Conservation (phyloP, 768 basidiomycete species). For the Exidia glandulosa region DNA sequence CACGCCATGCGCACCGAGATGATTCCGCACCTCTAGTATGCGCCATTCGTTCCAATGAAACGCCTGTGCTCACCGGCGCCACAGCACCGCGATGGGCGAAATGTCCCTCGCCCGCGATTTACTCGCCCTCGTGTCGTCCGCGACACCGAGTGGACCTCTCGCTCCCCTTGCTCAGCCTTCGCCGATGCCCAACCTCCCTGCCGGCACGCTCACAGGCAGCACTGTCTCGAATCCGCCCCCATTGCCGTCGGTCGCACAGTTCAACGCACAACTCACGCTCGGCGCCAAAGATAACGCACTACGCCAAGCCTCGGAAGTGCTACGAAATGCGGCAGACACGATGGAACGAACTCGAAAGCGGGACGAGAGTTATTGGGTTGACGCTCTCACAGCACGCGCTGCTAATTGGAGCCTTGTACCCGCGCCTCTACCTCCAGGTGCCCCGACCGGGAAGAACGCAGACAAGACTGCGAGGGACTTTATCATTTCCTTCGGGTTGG, state of each 20-base stretch:
- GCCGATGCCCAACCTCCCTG: constrained; percentile 18
- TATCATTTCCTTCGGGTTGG: constrained; percentile 66
- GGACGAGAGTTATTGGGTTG: constrained; percentile 70
- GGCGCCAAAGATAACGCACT: constrained; percentile 76
- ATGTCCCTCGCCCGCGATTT: constrained; percentile 69
- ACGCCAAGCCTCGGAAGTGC: constrained; percentile 59
- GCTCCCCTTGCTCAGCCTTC: constrained; percentile 12
- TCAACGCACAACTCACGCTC: constrained; percentile 58
- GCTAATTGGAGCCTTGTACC: constrained; percentile 76
- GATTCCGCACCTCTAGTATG: constrained; percentile 62
- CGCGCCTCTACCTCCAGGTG: constrained; percentile 63
- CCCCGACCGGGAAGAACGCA: constrained; percentile 60
- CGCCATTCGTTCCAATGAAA: constrained; percentile 5
- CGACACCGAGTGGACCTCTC: constrained; percentile 19
- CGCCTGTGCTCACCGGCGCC: neutral
- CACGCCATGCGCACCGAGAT: constrained; percentile 64
- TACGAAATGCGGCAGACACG: constrained; percentile 56
- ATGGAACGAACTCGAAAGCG: constrained; percentile 52
- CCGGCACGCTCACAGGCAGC: constrained; percentile 43
- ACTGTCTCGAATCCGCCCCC: constrained; percentile 53
- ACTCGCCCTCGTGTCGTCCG: constrained; percentile 43
- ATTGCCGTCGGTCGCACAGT: constrained; percentile 55
- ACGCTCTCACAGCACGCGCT: constrained; percentile 56
- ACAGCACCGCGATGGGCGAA: constrained; percentile 65
- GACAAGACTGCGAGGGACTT: constrained; percentile 78